A percentile compares a stretch with the other conserved stretches of the same genome.
Evolutionary conservation across 768 basidiomycete genomes (phyloP).

Genomic region (Phlebiopsis flavidoalba): DNA sequence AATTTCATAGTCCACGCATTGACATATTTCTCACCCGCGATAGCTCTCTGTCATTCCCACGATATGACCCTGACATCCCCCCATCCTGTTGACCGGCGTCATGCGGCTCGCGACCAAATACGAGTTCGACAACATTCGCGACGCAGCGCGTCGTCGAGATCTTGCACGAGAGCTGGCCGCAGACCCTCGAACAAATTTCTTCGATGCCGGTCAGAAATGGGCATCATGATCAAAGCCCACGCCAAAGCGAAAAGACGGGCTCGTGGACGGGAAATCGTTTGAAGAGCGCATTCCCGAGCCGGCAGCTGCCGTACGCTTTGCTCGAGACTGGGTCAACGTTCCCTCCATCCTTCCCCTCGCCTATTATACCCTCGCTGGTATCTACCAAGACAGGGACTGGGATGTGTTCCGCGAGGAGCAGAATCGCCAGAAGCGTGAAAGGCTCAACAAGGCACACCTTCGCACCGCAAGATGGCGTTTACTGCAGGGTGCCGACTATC

Average conservation of each 20-base stretch:
- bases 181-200: conserved; percentile 9
- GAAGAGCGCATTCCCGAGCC: conserved; percentile 2
- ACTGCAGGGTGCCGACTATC: not conserved
- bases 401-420: not conserved
- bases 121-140: conserved; percentile 20
- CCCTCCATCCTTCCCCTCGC: conserved; percentile 11
- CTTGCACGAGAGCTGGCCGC: conserved; percentile 25
- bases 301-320: conserved; percentile 6
- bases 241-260: not conserved
- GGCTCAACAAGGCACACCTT: not conserved
- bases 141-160: conserved; percentile 16
- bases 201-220: not conserved
- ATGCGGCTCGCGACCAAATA: conserved; percentile 25
- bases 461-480: not conserved
- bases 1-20: too few relatives aligned
- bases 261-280: too few relatives aligned
- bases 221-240: not conserved
- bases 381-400: not conserved
- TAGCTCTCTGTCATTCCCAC: conserved; percentile 14
- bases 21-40: not conserved
- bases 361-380: conserved; percentile 6
- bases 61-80: conserved; percentile 15
- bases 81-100: conserved; percentile 12
- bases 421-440: not conserved
- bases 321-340: conserved; percentile 8